Evolutionary conservation across 2,329 filamentous ascomycete species (phyloP).

Genomic region (Fulvia fulva): DNA sequence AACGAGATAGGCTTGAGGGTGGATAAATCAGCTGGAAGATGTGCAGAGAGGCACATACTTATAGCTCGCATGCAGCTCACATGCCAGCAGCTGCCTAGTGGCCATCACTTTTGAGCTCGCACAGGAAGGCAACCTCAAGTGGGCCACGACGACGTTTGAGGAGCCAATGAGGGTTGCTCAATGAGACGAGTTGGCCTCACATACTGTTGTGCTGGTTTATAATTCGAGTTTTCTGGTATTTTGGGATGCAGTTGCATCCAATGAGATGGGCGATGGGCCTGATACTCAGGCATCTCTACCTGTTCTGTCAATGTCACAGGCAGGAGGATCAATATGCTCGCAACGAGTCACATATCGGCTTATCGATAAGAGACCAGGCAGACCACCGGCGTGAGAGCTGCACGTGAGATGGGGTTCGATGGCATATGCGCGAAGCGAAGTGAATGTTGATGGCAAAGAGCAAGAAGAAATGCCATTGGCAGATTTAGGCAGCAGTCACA

Average conservation of each 20-base stretch:
- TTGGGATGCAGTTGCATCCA: not conserved
- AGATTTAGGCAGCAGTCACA: not conserved
- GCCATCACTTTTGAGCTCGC: not conserved
- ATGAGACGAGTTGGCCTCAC: not conserved
- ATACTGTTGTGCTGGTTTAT: not conserved
- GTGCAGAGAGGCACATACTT: not conserved
- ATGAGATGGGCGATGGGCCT: not conserved
- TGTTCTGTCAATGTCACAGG: not conserved
- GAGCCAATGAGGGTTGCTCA: not conserved
- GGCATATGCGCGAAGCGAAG: not conserved
- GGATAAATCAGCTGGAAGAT: not conserved
- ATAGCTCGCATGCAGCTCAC: not conserved
- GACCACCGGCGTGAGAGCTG: not conserved
- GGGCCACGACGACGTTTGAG: not conserved
- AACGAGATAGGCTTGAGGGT: not conserved
- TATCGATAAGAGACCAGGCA: constrained; percentile 1
- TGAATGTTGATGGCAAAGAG: not conserved
- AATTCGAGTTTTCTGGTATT: not conserved
- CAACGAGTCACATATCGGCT: not conserved
- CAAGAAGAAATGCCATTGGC: not conserved
- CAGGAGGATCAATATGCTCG: not conserved
- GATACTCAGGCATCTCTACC: not conserved
- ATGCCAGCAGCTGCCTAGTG: not conserved
- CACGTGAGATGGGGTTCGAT: not conserved
- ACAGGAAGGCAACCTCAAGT: not conserved